Evolutionary conservation across 2,329 filamentous ascomycete species (phyloP).

Genomic region (Graphilbum ipis-grandicollis): DNA sequence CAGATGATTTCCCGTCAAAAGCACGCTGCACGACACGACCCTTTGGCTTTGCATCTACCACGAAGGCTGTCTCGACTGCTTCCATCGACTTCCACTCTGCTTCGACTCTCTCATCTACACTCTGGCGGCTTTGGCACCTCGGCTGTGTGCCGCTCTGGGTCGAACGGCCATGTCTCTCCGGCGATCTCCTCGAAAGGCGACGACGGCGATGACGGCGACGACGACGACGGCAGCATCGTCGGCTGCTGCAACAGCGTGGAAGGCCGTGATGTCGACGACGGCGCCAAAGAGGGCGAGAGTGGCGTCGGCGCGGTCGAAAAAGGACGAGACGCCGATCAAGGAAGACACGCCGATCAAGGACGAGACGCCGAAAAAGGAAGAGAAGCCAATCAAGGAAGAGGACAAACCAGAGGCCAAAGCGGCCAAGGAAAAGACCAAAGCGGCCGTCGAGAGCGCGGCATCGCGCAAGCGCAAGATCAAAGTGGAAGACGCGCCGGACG

Average conservation of each 20-base stretch:
- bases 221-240: background rate
- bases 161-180: constrained; percentile 6
- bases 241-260: background rate
- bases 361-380: no score
- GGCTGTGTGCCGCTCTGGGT: background rate
- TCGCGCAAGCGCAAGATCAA: constrained; percentile 17
- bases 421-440: constrained; percentile 12
- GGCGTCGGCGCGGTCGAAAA: constrained; percentile 10
- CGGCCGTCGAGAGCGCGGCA: background rate
- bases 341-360: no score
- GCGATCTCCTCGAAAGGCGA: constrained; percentile 3
- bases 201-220: background rate
- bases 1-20: no score
- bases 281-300: background rate
- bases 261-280: background rate
- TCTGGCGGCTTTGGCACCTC: background rate
- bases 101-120: background rate
- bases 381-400: no score
- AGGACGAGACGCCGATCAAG: constrained; percentile 10
- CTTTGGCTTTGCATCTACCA: no score
- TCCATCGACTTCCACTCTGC: no score
- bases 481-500: no score
- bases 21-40: no score
- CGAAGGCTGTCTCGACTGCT: no score
- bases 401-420: no score